Evolutionary conservation across 441 rosid genomes (phyloP).

Genomic region (Raphanus hybrid): DNA sequence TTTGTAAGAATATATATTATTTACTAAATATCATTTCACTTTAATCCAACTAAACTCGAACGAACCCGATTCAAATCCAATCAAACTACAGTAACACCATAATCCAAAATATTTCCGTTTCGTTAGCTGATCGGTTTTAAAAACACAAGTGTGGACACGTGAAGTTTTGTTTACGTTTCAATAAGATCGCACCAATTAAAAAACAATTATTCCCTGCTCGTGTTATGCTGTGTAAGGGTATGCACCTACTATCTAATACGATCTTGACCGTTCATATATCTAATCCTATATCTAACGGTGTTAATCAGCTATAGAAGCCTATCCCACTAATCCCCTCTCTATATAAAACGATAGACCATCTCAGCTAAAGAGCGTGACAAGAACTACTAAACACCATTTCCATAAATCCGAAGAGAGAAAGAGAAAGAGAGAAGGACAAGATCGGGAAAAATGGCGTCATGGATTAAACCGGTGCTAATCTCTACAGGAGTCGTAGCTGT

Average conservation of each 20-base stretch:
- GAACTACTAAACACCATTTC: constrained; percentile 30
- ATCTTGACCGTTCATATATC: constrained; percentile 31
- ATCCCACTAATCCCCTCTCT: constrained; percentile 9
- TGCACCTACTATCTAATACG: background rate
- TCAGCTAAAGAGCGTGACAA: constrained; percentile 23
- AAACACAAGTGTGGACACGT: constrained; percentile 22
- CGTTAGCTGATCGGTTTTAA: too few species aligned
- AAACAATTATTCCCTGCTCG: background rate
- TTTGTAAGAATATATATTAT: too few species aligned
- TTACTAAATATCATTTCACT: too few species aligned
- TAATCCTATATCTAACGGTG: constrained; percentile 9
- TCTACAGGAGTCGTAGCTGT: constrained; percentile 55
- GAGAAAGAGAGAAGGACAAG: background rate
- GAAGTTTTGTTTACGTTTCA: constrained; percentile 16
- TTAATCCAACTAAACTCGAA: too few species aligned
- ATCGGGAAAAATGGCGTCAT: constrained; percentile 27
- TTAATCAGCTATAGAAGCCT: background rate
- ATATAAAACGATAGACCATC: constrained; percentile 17
- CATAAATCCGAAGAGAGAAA: background rate
- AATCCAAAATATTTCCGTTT: too few species aligned
- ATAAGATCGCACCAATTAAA: background rate
- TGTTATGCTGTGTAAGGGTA: constrained; percentile 11
- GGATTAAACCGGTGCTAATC: constrained; percentile 50
- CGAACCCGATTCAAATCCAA: too few species aligned
- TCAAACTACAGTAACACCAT: too few species aligned